phyloP scores from a whole-genome alignment of 345 rosid genomes.

The Garcia nutans region DNA sequence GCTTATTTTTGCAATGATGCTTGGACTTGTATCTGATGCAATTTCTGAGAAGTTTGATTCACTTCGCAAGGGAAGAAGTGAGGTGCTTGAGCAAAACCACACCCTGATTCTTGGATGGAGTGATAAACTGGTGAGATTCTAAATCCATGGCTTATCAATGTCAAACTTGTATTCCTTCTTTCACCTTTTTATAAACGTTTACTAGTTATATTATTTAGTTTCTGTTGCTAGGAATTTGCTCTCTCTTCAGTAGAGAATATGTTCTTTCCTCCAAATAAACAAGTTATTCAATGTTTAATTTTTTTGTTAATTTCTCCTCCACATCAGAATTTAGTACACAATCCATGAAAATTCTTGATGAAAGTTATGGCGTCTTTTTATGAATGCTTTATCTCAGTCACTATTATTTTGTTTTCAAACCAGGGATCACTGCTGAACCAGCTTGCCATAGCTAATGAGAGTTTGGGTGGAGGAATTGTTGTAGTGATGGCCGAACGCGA shows the following conservation, averaged over 20 bases:
- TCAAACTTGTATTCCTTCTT: conserved; percentile 5
- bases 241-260: too few species aligned
- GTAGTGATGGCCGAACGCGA: conserved; percentile 78
- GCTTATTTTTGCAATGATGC: conserved; percentile 85
- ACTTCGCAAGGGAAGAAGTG: conserved; percentile 66
- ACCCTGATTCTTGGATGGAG: conserved; percentile 80
- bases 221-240: too few species aligned
- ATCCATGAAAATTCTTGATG: neutral
- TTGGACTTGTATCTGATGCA: conserved; percentile 74
- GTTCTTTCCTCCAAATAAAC: neutral
- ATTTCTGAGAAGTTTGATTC: conserved; percentile 80
- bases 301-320: neutral
- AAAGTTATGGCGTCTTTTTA: neutral
- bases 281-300: neutral
- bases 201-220: neutral
- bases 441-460: conserved; percentile 68
- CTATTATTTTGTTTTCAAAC: conserved; percentile 18
- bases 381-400: conserved; percentile 5
- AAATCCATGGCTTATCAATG: neutral
- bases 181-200: neutral
- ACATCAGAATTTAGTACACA: neutral
- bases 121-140: conserved; percentile 67
- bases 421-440: conserved; percentile 73
- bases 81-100: conserved; percentile 69
- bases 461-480: conserved; percentile 71